Evolutionary conservation across 495 filamentous ascomycete species (phyloP).

Genomic region (Hypoxylon rickii): DNA sequence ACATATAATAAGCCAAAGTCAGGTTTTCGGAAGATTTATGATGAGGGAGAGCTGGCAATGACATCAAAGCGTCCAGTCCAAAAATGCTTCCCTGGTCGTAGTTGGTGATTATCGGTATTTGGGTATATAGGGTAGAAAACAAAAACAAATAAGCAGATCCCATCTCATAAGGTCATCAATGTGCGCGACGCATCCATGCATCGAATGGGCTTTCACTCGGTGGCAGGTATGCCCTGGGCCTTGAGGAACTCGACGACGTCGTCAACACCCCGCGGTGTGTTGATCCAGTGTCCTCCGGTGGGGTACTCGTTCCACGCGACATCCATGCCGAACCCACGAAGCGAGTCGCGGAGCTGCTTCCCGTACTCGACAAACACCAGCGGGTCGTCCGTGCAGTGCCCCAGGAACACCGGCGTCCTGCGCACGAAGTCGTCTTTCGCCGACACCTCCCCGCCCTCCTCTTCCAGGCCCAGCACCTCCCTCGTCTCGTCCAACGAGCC

Average conservation of each 20-base stretch:
- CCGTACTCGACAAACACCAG: constrained; percentile 54
- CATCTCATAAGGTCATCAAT: not conserved
- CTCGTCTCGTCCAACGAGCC: constrained; percentile 38
- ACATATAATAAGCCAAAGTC: too few species aligned
- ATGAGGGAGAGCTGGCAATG: too few species aligned
- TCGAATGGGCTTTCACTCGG: not conserved
- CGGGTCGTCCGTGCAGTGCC: constrained; percentile 58
- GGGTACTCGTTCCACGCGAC: constrained; percentile 57
- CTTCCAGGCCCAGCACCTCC: constrained; percentile 31
- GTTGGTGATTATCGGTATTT: too few species aligned
- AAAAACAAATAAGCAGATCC: too few species aligned
- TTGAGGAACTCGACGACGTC: constrained; percentile 53
- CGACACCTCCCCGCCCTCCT: not conserved
- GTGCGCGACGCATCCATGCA: too few species aligned
- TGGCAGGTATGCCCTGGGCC: constrained; percentile 22
- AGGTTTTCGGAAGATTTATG: too few species aligned
- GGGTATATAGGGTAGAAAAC: too few species aligned
- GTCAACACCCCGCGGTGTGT: constrained; percentile 53
- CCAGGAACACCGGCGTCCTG: constrained; percentile 55
- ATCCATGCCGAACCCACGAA: constrained; percentile 48
- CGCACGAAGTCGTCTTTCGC: constrained; percentile 26
- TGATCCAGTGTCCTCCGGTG: constrained; percentile 61
- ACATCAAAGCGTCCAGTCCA: too few species aligned
- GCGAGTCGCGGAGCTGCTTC: constrained; percentile 40
- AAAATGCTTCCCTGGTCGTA: too few species aligned